A percentile compares a stretch with the other conserved stretches of the same genome.
These are phyloP conservation scores for Arachnomyces sp. DNA, from an alignment of 2,329 filamentous ascomycete genomes.

Conservation along the genomic window DNA sequence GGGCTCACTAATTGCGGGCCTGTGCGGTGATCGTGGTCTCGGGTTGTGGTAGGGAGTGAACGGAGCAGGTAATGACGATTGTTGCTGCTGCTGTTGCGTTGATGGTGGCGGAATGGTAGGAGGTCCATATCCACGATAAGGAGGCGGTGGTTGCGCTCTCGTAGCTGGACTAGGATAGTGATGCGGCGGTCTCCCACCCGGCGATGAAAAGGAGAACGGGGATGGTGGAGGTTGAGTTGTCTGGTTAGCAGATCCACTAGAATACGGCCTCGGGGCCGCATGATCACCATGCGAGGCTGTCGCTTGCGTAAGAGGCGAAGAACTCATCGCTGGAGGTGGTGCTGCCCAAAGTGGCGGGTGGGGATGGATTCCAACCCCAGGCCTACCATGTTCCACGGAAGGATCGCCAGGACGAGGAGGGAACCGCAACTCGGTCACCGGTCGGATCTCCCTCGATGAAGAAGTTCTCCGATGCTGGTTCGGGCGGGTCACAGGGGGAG, in stretches of 20 bases:
- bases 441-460: conserved; percentile 12
- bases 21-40: conserved; percentile 3
- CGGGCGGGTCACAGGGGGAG: neutral
- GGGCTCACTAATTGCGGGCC: conserved; percentile 2
- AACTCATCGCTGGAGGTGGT: conserved; percentile 9
- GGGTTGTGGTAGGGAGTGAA: conserved; percentile 2
- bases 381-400: conserved; percentile 6
- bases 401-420: conserved; percentile 1
- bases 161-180: conserved; percentile 3
- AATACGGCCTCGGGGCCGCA: neutral
- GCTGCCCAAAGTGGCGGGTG: conserved; percentile 7
- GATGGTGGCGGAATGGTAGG: neutral
- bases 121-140: conserved; percentile 1
- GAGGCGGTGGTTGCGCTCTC: neutral
- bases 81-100: neutral
- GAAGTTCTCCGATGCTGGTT: conserved; percentile 6
- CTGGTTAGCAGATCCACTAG: conserved; percentile 2
- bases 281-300: conserved; percentile 2
- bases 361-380: conserved; percentile 4
- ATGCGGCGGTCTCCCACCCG: neutral
- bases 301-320: conserved; percentile 5
- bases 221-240: too few species aligned
- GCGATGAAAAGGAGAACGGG: too few species aligned
- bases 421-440: conserved; percentile 10
- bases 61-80: conserved; percentile 1